Conservation (phyloP, 306 rosid genomes). For the Elaeagnus macrophylla region DNA sequence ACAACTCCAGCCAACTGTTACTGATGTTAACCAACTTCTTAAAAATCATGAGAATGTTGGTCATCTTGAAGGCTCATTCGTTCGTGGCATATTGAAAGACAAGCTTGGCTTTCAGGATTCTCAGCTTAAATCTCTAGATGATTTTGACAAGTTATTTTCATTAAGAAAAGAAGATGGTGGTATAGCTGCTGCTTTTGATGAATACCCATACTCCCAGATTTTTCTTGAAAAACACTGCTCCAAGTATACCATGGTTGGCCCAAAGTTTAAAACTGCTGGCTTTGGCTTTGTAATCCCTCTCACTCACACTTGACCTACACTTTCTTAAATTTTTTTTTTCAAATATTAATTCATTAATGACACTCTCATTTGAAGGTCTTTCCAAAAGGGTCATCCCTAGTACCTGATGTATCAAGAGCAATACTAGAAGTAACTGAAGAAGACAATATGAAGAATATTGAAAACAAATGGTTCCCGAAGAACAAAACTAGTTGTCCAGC, state of each 20-base stretch:
- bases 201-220: constrained; percentile 29
- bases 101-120: constrained; percentile 25
- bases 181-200: constrained; percentile 47
- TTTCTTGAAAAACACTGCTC: constrained; percentile 34
- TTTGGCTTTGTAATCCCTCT: constrained; percentile 50
- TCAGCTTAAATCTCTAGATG: constrained; percentile 30
- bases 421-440: constrained; percentile 49
- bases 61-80: constrained; percentile 30
- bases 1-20: constrained; percentile 33
- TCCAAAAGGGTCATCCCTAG: constrained; percentile 44
- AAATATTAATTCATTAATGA: no score
- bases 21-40: constrained; percentile 32
- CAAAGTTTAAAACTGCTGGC: constrained; percentile 40
- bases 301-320: no score
- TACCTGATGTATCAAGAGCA: constrained; percentile 47
- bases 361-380: constrained; percentile 21
- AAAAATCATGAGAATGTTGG: constrained; percentile 39
- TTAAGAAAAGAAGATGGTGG: constrained; percentile 43
- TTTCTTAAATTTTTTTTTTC: no score
- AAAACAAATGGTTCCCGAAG: constrained; percentile 32
- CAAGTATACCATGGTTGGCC: constrained; percentile 36
- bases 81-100: constrained; percentile 21
- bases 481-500: constrained; percentile 10
- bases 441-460: constrained; percentile 33
- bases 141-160: constrained; percentile 32